Conservation (phyloP, 2,329 filamentous ascomycete genomes). For the Chaetomiaceae sp. region DNA sequence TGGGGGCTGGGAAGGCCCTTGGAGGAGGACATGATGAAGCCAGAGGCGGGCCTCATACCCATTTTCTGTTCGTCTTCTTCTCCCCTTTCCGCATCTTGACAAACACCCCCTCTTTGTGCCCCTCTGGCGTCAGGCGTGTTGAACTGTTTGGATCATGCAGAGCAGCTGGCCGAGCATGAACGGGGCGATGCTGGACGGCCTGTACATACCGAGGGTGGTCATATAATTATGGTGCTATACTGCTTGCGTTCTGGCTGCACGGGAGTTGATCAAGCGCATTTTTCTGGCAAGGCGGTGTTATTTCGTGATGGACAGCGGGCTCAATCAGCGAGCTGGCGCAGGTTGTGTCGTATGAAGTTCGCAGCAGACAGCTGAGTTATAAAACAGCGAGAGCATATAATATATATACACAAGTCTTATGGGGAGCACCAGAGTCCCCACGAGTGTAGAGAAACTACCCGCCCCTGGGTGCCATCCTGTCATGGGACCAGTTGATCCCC, state of each 20-base stretch:
- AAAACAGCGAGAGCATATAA: not conserved
- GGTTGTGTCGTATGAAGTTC: not conserved
- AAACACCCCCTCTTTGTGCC: not conserved
- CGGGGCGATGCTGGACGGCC: not conserved
- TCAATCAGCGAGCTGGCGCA: no score
- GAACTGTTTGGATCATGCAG: not conserved
- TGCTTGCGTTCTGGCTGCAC: not conserved
- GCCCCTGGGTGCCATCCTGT: no score
- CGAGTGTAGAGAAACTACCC: not conserved
- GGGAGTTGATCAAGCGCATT: not conserved
- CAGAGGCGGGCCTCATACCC: no score
- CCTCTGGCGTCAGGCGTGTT: conserved; percentile 5
- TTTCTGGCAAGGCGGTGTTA: not conserved
- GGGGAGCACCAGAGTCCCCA: not conserved
- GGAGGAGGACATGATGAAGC: no score
- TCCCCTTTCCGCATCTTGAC: not conserved
- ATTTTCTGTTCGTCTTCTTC: no score
- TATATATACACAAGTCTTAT: not conserved
- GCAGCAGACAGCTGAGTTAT: not conserved
- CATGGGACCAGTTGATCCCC: not conserved
- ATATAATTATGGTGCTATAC: not conserved
- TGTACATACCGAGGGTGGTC: conserved; percentile 3
- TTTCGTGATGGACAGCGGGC: not conserved
- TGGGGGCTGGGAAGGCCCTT: not conserved
- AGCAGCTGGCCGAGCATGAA: not conserved